Base-by-base conservation (phyloP, 768 basidiomycete genomes). In the Termitomyces sp. region DNA sequence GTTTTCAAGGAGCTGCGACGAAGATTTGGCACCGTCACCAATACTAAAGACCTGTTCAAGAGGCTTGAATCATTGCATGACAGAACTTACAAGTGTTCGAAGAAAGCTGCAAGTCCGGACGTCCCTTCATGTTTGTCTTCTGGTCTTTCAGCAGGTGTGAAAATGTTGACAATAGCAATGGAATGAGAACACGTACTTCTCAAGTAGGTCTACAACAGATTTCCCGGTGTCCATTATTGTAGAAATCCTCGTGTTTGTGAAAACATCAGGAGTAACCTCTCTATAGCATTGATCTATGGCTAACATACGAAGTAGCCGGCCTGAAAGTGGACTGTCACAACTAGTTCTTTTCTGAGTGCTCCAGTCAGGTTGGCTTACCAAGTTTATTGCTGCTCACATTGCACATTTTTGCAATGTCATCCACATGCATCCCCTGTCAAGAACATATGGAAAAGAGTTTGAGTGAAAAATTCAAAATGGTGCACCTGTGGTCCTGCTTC, bases 231-330 rank as follows among this genome's bases (percentile, higher is more conserved):
- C 71, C 18, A 76, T 52, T 26, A 68, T 46, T 9, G 65, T 65
- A 1, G 72, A 72, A 40, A 77, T 66, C 9, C 74, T 70, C 10
- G 71, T 77, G 62, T 74, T 69, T 4, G 71, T 59, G 53, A 72
- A 77, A 0, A 75, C 71, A 59, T 76, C 70, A 1, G 73, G 71
- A 14, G 43, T 56, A 1, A 76, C 62, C 64, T 79, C 77, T 9
- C 65, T 65, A 55, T 73, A 79, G 36, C 72, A 68, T 32, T 77
- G 74, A 53, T 72, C 68, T 27, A 58, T 69, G 1, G 74, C 68
- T 5, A 78, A 68, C 8, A 67, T 58, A 8, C 76, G 69, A 37
- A 79, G 63, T 33, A 74, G 58, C 43, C 60, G 52, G 16, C 53
- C 60, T 62, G 33, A 26, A 18, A 30, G 5, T 22, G 51, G 8